Conservation (phyloP, 1,139 yeast genomes). For the Waltiozyma sp. region DNA sequence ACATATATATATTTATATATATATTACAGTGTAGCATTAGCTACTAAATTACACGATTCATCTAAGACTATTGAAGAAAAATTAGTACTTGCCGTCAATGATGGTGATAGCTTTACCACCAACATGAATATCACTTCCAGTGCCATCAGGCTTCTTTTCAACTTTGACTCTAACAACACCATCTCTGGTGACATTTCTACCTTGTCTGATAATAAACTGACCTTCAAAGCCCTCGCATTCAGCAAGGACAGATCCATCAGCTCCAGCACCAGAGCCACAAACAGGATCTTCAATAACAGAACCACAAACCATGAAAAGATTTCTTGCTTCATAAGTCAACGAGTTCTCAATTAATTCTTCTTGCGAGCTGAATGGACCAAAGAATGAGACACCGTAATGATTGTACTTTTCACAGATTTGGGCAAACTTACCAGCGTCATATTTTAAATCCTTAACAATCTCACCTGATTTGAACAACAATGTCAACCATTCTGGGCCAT, state of each 20-base stretch:
- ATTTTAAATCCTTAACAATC: conserved; percentile 22
- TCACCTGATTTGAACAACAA: conserved; percentile 22
- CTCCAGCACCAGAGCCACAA: conserved; percentile 39
- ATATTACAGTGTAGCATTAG: too few relatives aligned
- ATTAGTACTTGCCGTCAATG: conserved; percentile 21
- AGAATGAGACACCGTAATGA: conserved; percentile 27
- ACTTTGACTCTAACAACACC: conserved; percentile 22
- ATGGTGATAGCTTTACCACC: conserved; percentile 27
- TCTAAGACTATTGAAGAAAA: too few relatives aligned
- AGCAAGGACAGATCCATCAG: conserved; percentile 24
- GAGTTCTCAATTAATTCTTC: conserved; percentile 1
- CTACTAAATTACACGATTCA: too few relatives aligned
- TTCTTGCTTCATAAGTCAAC: conserved; percentile 22
- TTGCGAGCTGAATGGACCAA: conserved; percentile 22
- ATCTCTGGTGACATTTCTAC: conserved; percentile 25
- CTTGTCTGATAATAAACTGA: conserved; percentile 24
- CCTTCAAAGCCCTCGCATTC: conserved; percentile 12
- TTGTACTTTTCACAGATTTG: conserved; percentile 15
- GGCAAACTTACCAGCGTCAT: conserved; percentile 21
- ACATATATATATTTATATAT: too few relatives aligned
- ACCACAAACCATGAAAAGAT: conserved; percentile 22
- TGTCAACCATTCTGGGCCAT: conserved; percentile 35
- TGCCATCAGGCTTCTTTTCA: conserved; percentile 9
- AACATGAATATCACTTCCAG: conserved; percentile 12
- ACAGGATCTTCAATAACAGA: conserved; percentile 36